A percentile compares a stretch with the other conserved stretches of the same genome.
These are phyloP conservation scores for Solanum arcanum DNA, from an alignment of 257 asterid species.

Conservation along the genomic window DNA sequence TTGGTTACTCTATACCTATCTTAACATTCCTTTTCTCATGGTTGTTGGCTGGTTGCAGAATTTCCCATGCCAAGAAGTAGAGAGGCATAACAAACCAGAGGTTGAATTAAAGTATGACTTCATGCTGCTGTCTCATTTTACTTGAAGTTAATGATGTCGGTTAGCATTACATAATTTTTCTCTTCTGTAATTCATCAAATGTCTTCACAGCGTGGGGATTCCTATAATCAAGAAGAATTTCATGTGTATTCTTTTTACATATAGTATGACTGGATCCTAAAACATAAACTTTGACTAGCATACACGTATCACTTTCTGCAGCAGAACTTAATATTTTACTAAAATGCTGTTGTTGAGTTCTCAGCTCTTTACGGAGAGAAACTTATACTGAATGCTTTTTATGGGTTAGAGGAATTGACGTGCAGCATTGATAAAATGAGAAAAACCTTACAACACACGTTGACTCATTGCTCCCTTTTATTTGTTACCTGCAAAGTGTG, in stretches of 20 bases:
- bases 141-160: neutral
- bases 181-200: neutral
- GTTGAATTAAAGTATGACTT: conserved; percentile 86
- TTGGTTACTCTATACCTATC: neutral
- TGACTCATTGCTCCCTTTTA: neutral
- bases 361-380: neutral
- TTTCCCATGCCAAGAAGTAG: conserved; percentile 99
- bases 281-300: neutral
- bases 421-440: neutral
- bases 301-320: neutral
- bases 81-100: conserved; percentile 98
- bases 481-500: neutral
- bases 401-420: neutral
- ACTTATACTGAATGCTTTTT: neutral
- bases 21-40: neutral
- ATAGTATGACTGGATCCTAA: neutral
- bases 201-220: neutral
- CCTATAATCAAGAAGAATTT: neutral
- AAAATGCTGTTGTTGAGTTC: neutral
- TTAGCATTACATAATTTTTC: neutral
- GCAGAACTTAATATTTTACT: neutral
- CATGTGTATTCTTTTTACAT: neutral
- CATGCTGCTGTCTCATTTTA: neutral
- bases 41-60: conserved; percentile 57
- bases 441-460: neutral